Conservation (phyloP, 2,329 filamentous ascomycete species). For the Trichothecium sympodiale region DNA sequence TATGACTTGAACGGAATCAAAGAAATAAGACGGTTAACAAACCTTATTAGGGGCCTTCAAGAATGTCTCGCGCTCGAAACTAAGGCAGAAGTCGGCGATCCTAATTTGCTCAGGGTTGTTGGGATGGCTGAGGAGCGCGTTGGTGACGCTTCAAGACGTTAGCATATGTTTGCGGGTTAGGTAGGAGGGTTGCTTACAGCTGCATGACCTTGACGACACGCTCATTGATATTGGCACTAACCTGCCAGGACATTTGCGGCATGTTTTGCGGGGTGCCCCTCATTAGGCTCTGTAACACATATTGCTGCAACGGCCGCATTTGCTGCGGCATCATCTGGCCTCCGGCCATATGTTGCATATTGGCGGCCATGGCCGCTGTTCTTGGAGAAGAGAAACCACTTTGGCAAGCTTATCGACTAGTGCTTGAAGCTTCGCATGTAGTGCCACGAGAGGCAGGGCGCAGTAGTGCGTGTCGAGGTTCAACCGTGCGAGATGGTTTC, state of each 20-base stretch:
- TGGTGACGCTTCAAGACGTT: not conserved
- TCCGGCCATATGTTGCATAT: conserved; percentile 45
- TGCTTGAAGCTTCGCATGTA: too few relatives aligned
- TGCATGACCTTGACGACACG: conserved; percentile 30
- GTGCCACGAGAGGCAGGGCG: too few relatives aligned
- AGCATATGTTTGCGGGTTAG: not conserved
- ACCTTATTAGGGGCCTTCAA: conserved; percentile 37
- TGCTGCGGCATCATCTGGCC: conserved; percentile 35
- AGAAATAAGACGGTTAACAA: conserved; percentile 8
- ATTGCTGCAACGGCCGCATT: conserved; percentile 17
- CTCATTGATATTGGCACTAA: conserved; percentile 23
- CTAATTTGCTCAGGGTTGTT: conserved; percentile 19
- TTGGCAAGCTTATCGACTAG: too few relatives aligned
- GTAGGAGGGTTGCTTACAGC: conserved; percentile 22
- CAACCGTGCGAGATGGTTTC: too few relatives aligned
- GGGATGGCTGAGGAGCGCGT: conserved; percentile 2
- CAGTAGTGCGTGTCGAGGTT: too few relatives aligned
- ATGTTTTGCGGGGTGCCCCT: not conserved
- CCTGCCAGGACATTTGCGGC: conserved; percentile 23
- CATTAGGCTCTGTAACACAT: not conserved
- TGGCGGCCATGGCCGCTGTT: conserved; percentile 47
- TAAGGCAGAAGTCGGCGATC: conserved; percentile 33
- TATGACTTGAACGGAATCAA: too few relatives aligned
- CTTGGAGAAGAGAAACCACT: conserved; percentile 3
- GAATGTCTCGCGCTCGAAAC: conserved; percentile 37